Base-by-base conservation (phyloP, 257 asterid genomes). In the Coffea canephora region DNA sequence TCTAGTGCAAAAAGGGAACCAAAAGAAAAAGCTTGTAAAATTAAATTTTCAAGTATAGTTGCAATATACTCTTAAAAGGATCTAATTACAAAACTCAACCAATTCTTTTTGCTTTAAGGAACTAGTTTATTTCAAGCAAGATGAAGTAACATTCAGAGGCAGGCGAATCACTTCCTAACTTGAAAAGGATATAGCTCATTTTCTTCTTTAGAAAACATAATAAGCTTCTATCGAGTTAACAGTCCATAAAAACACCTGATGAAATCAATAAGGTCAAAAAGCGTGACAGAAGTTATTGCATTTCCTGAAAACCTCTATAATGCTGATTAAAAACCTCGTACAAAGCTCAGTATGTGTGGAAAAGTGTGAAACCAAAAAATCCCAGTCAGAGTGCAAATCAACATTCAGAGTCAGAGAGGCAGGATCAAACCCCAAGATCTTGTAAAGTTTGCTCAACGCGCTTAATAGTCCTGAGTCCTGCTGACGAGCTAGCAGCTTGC, bases 401-500 rank as follows among this genome's bases (percentile, higher is more conserved):
- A 21, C 61, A 64, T 48, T 57, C 34, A 55, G 61, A 73, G 82
- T 54, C 13, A 74, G 25, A 49, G 13, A 79, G 70, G 81, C 59
- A 88, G 84, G 86, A 80, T 85, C 97, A 78, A 86, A 95, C 99
- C 96, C 98, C 98, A 77, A 94, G 97, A 82, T 94, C 99, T 88
- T 94, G 99, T 79, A 96, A 87, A 68, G 99, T 91, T 88, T 96
- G 99, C 86, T 96, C 99, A 74, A 92, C 97, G 70, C 96, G 92
- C 84, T 96, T 96, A 85, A 94, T 92, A 78, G 96, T 94, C 84
- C 98, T 91, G 69, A 96, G 98, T 77, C 98, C 99, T 8, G 99
- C 97, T 43, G 96, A 94, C 34, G 99, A 96, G 87, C 98, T 96
- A 74, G 95, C 99, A 78, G 97, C 99, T 92, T 96, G 97, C 87